Conservation (phyloP, 1,284 basidiomycete genomes). For the Fomitopsis schrenkii region DNA sequence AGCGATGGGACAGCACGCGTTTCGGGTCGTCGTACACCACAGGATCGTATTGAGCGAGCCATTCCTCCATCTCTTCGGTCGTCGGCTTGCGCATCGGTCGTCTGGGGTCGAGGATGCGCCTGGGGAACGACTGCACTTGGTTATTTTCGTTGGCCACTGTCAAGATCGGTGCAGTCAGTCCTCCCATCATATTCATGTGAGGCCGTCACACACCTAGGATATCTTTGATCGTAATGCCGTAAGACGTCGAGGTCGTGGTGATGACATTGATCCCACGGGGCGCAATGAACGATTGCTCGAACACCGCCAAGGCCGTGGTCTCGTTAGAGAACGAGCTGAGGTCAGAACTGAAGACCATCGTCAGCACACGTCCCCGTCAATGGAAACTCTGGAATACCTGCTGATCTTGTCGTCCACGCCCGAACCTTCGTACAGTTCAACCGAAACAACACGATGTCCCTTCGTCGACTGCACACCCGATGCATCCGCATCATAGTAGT, state of each 20-base stretch:
- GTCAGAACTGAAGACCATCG: slow-evolving; percentile 51
- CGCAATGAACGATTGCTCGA: slow-evolving; percentile 72
- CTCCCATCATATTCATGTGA: neutral
- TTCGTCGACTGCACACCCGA: slow-evolving; percentile 49
- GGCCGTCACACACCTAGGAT: slow-evolving; percentile 61
- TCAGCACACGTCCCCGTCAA: neutral
- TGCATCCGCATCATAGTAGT: slow-evolving; percentile 66
- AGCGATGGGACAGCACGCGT: slow-evolving; percentile 75
- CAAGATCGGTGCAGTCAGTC: neutral
- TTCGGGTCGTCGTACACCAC: slow-evolving; percentile 72
- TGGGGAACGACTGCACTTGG: slow-evolving; percentile 75
- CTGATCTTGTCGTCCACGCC: slow-evolving; percentile 59
- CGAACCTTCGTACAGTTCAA: slow-evolving; percentile 84
- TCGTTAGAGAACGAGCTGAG: slow-evolving; percentile 63
- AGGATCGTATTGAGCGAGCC: slow-evolving; percentile 82
- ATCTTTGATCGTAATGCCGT: slow-evolving; percentile 86
- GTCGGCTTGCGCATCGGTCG: slow-evolving; percentile 79
- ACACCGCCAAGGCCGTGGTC: slow-evolving; percentile 47
- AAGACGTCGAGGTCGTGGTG: slow-evolving; percentile 77
- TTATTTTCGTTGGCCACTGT: slow-evolving; percentile 75
- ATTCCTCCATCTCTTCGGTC: slow-evolving; percentile 79
- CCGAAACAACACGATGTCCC: slow-evolving; percentile 70
- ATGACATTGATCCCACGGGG: slow-evolving; percentile 68
- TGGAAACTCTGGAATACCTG: slow-evolving; percentile 42
- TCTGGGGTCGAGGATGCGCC: slow-evolving; percentile 79